Percentiles rank a stretch among this genome's conserved stretches.
Conservation (phyloP, 2,329 filamentous ascomycete species). For the Scedosporium minutisporum region DNA sequence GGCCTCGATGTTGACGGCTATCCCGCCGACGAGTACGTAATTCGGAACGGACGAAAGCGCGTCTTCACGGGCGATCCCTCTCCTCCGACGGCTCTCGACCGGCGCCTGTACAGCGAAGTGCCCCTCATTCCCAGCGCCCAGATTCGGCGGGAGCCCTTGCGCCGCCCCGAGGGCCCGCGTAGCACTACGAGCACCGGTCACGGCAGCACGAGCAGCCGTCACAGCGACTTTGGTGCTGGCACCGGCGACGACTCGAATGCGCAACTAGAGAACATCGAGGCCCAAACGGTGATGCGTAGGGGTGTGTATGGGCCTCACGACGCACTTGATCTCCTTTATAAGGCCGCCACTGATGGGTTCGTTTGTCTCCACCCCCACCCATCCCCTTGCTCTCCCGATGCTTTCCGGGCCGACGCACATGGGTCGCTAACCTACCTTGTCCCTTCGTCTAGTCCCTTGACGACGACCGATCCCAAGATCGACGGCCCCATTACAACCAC, state of each 20-base stretch:
- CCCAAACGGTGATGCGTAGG: constrained; percentile 52
- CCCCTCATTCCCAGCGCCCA: constrained; percentile 57
- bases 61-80: constrained; percentile 30
- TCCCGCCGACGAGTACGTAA: constrained; percentile 54
- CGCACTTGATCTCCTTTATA: constrained; percentile 82
- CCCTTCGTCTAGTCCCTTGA: background rate
- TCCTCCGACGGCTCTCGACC: constrained; percentile 28
- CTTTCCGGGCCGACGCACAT: background rate
- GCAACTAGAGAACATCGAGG: constrained; percentile 55
- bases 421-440: background rate
- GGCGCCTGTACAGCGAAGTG: constrained; percentile 37
- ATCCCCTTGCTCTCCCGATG: constrained; percentile 1
- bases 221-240: constrained; percentile 24
- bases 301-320: constrained; percentile 88
- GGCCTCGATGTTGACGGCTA: constrained; percentile 34
- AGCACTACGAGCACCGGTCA: constrained; percentile 23
- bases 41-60: constrained; percentile 66
- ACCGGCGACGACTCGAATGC: constrained; percentile 46
- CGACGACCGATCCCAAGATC: background rate
- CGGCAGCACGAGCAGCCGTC: constrained; percentile 17
- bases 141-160: constrained; percentile 57
- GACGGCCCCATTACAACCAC: background rate
- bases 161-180: constrained; percentile 43
- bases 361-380: constrained; percentile 14
- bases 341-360: constrained; percentile 63